Evolutionary conservation across 2,329 filamentous ascomycete species (phyloP).

Genomic region (Ceratocystis colombiana): DNA sequence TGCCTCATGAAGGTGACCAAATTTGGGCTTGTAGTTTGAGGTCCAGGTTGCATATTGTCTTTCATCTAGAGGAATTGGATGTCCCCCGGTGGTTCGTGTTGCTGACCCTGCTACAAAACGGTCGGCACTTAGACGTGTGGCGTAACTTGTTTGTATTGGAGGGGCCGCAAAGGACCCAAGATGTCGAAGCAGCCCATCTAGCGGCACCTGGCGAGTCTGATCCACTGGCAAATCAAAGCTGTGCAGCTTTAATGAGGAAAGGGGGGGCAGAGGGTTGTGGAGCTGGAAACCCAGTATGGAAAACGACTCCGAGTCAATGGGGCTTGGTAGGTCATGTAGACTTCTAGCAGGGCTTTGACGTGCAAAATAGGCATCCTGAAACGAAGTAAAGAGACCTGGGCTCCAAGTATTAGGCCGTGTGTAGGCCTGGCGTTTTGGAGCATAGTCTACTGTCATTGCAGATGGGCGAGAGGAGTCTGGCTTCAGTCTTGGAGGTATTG

Average conservation of each 20-base stretch:
- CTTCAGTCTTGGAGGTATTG: too few relatives aligned
- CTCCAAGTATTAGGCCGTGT: background rate
- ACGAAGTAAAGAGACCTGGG: background rate
- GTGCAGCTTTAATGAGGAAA: background rate
- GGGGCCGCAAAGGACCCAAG: background rate
- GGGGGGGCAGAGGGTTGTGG: background rate
- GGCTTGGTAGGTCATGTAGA: background rate
- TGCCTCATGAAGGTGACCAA: too few relatives aligned
- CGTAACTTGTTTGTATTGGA: background rate
- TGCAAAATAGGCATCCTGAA: background rate
- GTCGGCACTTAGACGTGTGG: conserved; percentile 18
- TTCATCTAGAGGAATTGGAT: background rate
- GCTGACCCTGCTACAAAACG: conserved; percentile 14
- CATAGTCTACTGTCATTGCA: too few relatives aligned
- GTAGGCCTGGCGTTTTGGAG: background rate
- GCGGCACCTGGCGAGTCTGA: conserved; percentile 1
- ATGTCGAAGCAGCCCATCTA: conserved; percentile 10
- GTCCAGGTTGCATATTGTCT: background rate
- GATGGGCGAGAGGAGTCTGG: too few relatives aligned
- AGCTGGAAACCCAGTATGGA: background rate
- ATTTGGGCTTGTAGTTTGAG: background rate
- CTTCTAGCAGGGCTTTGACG: background rate
- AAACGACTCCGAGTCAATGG: background rate
- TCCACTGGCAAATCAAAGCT: background rate
- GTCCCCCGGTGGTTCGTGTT: background rate